These are phyloP conservation scores for Exidia glandulosa DNA, from an alignment of 768 basidiomycete genomes.

Conservation along the genomic window DNA sequence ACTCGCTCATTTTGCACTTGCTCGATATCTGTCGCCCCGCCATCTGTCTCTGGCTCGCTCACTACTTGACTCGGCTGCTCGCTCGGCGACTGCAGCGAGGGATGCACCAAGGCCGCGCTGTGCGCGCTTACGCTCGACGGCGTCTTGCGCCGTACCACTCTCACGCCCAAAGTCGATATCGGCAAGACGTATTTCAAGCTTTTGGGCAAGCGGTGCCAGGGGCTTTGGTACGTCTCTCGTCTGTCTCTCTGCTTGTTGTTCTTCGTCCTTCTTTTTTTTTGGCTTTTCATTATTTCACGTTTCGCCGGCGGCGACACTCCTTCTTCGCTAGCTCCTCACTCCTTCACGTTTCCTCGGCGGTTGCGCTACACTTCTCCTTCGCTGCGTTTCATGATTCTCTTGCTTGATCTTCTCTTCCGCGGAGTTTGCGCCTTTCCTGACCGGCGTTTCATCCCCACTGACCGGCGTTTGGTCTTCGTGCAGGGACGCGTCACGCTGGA, in stretches of 20 bases:
- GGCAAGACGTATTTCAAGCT: not conserved
- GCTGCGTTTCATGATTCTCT: no score
- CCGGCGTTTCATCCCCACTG: no score
- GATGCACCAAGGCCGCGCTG: conserved; percentile 12
- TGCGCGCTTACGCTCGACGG: conserved; percentile 12
- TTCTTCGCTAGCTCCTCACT: no score
- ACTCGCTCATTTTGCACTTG: no score
- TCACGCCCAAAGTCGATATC: not conserved
- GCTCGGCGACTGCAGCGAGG: conserved; percentile 9
- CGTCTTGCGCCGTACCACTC: conserved; percentile 1
- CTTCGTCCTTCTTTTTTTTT: no score
- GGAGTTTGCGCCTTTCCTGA: no score
- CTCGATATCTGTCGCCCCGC: no score
- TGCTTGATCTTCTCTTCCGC: no score
- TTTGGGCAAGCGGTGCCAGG: not conserved
- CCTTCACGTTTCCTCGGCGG: no score
- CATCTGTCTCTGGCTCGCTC: not conserved
- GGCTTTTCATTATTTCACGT: no score
- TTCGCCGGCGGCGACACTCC: no score
- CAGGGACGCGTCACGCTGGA: not conserved
- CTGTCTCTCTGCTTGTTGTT: not conserved
- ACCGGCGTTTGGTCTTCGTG: not conserved
- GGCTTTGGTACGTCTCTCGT: not conserved
- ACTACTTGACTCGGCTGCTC: not conserved
- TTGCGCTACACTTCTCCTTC: no score